phyloP scores from a whole-genome alignment of 768 basidiomycete genomes.

The Trametes elegans region DNA sequence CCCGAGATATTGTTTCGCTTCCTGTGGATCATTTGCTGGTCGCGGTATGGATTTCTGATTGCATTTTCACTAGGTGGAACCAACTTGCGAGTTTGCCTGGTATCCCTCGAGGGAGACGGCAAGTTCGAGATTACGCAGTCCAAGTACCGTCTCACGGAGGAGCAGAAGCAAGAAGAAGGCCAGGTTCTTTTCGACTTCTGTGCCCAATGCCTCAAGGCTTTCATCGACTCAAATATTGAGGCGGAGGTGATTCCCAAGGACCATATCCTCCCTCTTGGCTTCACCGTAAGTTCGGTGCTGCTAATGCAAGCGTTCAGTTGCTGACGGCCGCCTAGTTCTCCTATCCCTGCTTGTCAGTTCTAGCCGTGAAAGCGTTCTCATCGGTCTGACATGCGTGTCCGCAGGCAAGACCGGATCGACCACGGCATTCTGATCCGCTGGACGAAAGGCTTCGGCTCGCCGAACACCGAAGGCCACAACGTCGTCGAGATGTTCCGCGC shows the following conservation, averaged over 20 bases:
- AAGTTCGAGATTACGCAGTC: conserved; percentile 98
- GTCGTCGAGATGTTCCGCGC: conserved; percentile 91
- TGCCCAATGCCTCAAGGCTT: conserved; percentile 87
- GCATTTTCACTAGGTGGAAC: conserved; percentile 74
- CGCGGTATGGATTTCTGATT: no score
- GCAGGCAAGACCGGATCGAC: conserved; percentile 90
- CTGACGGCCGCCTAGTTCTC: conserved; percentile 62
- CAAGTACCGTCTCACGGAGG: conserved; percentile 95
- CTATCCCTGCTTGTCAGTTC: conserved; percentile 85
- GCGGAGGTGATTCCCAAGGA: conserved; percentile 51
- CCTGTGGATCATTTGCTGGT: no score
- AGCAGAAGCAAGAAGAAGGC: conserved; percentile 98
- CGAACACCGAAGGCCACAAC: conserved; percentile 89
- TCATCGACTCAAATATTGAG: conserved; percentile 72
- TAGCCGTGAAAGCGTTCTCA: not conserved
- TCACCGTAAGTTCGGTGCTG: conserved; percentile 68
- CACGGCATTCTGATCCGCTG: conserved; percentile 94
- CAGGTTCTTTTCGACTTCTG: conserved; percentile 97
- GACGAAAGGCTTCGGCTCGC: conserved; percentile 98
- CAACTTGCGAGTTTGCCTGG: conserved; percentile 97
- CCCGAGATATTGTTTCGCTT: no score
- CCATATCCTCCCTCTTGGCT: conserved; percentile 77
- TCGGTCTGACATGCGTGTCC: not conserved
- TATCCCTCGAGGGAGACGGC: conserved; percentile 86
- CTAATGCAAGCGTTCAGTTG: conserved; percentile 1